phyloP scores from a whole-genome alignment of 495 filamentous ascomycete genomes.

The Penicillium goetzii region DNA sequence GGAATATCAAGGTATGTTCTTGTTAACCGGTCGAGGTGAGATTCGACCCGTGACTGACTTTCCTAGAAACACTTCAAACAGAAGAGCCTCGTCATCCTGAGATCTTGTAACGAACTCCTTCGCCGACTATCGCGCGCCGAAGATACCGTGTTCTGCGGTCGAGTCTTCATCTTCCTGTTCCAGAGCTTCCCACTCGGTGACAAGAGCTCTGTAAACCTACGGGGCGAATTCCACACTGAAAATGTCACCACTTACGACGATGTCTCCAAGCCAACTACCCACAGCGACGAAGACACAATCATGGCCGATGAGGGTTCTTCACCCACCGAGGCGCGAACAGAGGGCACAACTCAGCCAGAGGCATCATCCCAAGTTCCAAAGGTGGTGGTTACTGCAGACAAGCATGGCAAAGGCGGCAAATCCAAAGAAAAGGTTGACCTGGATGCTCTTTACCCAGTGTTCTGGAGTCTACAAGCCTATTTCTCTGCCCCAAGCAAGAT shows the following conservation, averaged over 20 bases:
- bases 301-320: slow-evolving; percentile 54
- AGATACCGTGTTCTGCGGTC: slow-evolving; percentile 94
- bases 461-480: slow-evolving; percentile 88
- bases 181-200: slow-evolving; percentile 96
- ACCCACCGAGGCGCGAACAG: slow-evolving; percentile 25
- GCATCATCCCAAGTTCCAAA: slow-evolving; percentile 45
- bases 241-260: slow-evolving; percentile 90
- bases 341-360: slow-evolving; percentile 18
- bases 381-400: slow-evolving; percentile 55
- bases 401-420: slow-evolving; percentile 47
- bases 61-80: slow-evolving; percentile 73
- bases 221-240: slow-evolving; percentile 93
- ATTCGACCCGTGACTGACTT: slow-evolving; percentile 21
- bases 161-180: slow-evolving; percentile 97
- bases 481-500: slow-evolving; percentile 88
- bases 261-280: slow-evolving; percentile 30
- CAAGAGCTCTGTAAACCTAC: slow-evolving; percentile 93
- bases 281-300: slow-evolving; percentile 58
- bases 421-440: slow-evolving; percentile 57
- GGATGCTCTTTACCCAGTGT: slow-evolving; percentile 82
- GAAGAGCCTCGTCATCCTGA: slow-evolving; percentile 83
- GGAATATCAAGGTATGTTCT: slow-evolving; percentile 67
- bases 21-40: not conserved
- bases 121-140: slow-evolving; percentile 89
- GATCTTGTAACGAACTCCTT: slow-evolving; percentile 93